phyloP scores from a whole-genome alignment of 1,139 yeast species.

The Candida albicans region DNA sequence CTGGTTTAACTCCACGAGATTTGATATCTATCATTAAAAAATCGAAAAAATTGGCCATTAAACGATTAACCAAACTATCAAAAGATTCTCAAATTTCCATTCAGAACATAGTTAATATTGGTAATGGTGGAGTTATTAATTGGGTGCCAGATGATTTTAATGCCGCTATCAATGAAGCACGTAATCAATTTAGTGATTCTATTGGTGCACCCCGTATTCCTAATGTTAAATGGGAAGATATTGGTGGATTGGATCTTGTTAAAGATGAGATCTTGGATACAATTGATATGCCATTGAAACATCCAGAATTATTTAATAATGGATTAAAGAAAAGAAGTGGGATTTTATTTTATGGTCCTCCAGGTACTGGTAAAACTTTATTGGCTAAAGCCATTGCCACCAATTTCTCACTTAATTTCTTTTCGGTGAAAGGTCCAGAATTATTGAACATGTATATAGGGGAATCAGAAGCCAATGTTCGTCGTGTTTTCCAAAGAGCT shows the following conservation, averaged over 20 bases:
- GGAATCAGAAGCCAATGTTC: conserved; percentile 95
- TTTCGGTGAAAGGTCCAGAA: conserved; percentile 96
- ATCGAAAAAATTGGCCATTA: conserved; percentile 60
- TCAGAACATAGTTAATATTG: conserved; percentile 33
- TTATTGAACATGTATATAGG: conserved; percentile 96
- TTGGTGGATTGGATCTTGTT: conserved; percentile 86
- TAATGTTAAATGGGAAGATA: conserved; percentile 92
- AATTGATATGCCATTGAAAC: conserved; percentile 91
- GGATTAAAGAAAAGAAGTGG: conserved; percentile 95
- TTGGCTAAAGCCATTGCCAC: conserved; percentile 97
- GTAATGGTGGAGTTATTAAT: conserved; percentile 55
- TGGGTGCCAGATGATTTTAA: conserved; percentile 67
- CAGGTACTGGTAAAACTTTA: conserved; percentile 95
- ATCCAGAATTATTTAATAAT: conserved; percentile 82
- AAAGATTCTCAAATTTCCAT: conserved; percentile 17
- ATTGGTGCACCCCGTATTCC: conserved; percentile 98
- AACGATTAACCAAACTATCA: conserved; percentile 41
- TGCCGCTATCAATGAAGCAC: conserved; percentile 73
- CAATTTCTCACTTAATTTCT: conserved; percentile 87
- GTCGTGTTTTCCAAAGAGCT: conserved; percentile 90
- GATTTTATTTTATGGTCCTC: conserved; percentile 93
- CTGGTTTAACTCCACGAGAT: conserved; percentile 90
- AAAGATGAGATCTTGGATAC: conserved; percentile 93
- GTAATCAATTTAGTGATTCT: conserved; percentile 87
- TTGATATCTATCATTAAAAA: conserved; percentile 67